phyloP scores from a whole-genome alignment of 2,329 filamentous ascomycete genomes.

The Metarhizium guizhouense region DNA sequence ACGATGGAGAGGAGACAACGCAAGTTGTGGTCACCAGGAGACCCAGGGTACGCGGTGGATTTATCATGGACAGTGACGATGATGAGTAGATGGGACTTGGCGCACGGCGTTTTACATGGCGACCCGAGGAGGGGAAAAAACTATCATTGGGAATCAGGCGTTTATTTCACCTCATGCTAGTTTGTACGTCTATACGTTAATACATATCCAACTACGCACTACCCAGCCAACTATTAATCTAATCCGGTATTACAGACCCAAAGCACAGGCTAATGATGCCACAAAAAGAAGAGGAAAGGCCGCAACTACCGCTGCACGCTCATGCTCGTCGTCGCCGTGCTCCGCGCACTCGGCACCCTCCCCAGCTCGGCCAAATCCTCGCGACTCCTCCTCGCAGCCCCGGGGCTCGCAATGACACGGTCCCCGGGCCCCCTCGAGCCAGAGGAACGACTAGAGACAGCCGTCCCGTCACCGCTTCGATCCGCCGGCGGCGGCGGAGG shows the following conservation, averaged over 20 bases:
- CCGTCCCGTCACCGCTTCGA: slow-evolving; percentile 11
- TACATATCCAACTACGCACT: too few species aligned
- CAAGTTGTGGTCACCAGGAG: slow-evolving; percentile 24
- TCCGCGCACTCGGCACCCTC: slow-evolving; percentile 18
- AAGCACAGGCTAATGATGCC: too few species aligned
- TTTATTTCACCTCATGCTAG: not conserved
- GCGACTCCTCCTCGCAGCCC: slow-evolving; percentile 20
- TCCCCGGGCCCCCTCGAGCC: slow-evolving; percentile 6
- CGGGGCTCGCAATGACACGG: slow-evolving; percentile 17
- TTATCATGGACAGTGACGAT: slow-evolving; percentile 52
- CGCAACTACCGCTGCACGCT: slow-evolving; percentile 7
- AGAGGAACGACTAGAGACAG: not conserved
- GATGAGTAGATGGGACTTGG: slow-evolving; percentile 27
- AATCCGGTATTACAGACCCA: too few species aligned
- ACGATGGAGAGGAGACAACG: slow-evolving; percentile 21
- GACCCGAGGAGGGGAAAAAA: not conserved
- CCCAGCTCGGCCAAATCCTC: slow-evolving; percentile 27
- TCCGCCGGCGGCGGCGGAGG: not conserved
- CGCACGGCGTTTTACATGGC: not conserved
- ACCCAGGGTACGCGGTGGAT: slow-evolving; percentile 40
- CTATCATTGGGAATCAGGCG: not conserved
- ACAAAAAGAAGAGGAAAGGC: too few species aligned
- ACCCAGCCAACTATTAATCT: too few species aligned
- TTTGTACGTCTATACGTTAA: too few species aligned
- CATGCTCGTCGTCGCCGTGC: slow-evolving; percentile 19